Evolutionary conservation across 345 rosid species (phyloP), one percentile per base, ranked within the genome.

Genomic region (Bruguiera parviflora): DNA sequence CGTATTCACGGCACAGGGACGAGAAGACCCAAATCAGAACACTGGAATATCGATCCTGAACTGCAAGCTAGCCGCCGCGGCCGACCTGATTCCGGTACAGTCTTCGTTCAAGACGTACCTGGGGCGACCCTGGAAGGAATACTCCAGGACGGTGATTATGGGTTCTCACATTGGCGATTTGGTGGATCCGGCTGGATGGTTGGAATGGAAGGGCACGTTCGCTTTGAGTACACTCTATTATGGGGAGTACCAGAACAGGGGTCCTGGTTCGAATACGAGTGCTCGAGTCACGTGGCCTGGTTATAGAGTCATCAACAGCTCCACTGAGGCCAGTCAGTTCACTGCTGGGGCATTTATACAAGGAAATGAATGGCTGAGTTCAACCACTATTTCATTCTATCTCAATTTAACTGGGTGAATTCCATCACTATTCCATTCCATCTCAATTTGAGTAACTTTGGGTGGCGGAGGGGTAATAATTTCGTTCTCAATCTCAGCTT

Each of bases 81-180:
- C 83, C 0, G 96, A 92, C 66, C 73, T 90, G 20, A 75, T 85
- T 27, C 90, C 96, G 0, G 86, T 75, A 0, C 75, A 82, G 68
- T 69, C 84, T 3, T 52, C 73, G 10, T 85, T 83, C 76, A 64
- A 76, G 68, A 84, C 89, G 0, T 92, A 81, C 72, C 71, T 90
- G 13, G 98, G 96, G 3, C 86, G 98, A 33, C 98, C 98, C 0
- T 92, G 96, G 98, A 90, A 75, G 65, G 72, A 70, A 58, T 90
- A 81, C 64, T 92, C 98, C 0, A 82, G 98, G 81, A 92, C 95
- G 2, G 90, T 85, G 57, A 59, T 75, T 13, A 33, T 92, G 20
- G 65, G 62, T 28, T 88, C 90, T 0, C 61, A 76, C 24, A 86
- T 92, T n/a, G 96, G 81, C 39, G 93, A 85, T 65, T 28, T 80